Base-by-base conservation (phyloP, 768 basidiomycete species). In the Boletus vinaceobasis region DNA sequence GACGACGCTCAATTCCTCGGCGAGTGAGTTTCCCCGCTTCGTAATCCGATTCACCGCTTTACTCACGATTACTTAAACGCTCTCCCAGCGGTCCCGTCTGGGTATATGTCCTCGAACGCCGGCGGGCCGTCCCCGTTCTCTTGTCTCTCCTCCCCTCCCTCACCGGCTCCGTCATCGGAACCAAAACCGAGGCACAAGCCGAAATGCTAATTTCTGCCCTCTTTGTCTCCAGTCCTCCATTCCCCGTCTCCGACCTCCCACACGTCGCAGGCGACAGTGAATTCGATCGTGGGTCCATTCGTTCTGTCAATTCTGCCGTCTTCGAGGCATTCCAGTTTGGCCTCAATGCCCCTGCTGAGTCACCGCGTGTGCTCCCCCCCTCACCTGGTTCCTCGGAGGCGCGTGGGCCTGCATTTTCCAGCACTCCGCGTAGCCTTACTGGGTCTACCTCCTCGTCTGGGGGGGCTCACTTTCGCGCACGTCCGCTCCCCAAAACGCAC, bases 81-180 rank as follows among this genome's bases (percentile, higher is more conserved):
- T n/a, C 31, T 33, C 31, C 50, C 57, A 92, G 90, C 58, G 89
- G 88, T 53, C 87, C 90, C 19, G 88, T 91, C n/a, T 92, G 91
- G 88, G 89, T 93, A 21, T 93, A 92, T 69, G 87, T 93, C 37
- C 85, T 93, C 57, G 91, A 92, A 67, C 83, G 90, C 36, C 77
- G 87, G 48, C 82, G 87, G 37, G 87, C 91, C 7, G 86, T 93
- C 45, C 85, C 90, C 70, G 88, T 90, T 49, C 86, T 87, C 79
- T 76, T 81, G 43, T 83, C 86, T 1, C 81, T 93, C 62, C 88
- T 92, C 80, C 87, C 88, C 52, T 66, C 69, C 26, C 56, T 72
- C 38, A 47, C 59, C 48, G 74, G 85, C 66, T 87, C 77, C 0
- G 64, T 93, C 50, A 87, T 92, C 77, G 89, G 87, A 40, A 85